Evolutionary conservation across 768 basidiomycete species (phyloP), one percentile per base, ranked within the genome.

Genomic region (Gloeophyllum trabeum): DNA sequence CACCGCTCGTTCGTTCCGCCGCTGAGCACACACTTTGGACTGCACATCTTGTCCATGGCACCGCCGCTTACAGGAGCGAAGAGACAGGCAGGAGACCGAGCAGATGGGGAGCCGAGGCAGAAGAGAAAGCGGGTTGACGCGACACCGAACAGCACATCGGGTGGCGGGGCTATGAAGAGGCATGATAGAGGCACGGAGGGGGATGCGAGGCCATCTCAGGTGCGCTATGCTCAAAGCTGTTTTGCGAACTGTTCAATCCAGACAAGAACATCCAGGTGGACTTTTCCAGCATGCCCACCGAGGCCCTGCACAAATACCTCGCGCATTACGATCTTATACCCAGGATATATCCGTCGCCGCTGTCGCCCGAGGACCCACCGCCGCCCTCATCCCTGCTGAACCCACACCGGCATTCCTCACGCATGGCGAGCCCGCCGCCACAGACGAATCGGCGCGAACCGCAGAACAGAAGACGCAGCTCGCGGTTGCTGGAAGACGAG

Each of bases 291-390:
- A 67, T 89, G 63, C 73, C 86, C n/a, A 63, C 66, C 10, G 60
- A 71, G 14, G 71, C 72, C 12, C 62, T 90, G 21, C 73, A 85
- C 54, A 75, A 77, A 44, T 90, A 90, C 57, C 70, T 90, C 45
- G 66, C 70, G 14, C 76, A 81, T 43, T 83, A 75, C 51, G 79
- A 86, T 53, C 70, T 88, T 40, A 66, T 84, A 16, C 87, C 87
- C 12, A 53, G 58, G 28, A 71, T 90, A 36, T 70, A 75, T 47
- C 87, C 87, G 16, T 79, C 80, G 10, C 84, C 88, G 12, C 61
- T 79, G 41, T 66, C 73, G 4, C 65, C 68, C 4, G 69, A 74
- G 41, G 81, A 83, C 54, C 87, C 87, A 10, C 82, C 84, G 7
- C 68, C 79, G 1, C 87, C 87, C 0, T 63, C 65, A 12, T 62